phyloP scores from a whole-genome alignment of 73 alveolate genomes.

The Strombidium stylifer region DNA sequence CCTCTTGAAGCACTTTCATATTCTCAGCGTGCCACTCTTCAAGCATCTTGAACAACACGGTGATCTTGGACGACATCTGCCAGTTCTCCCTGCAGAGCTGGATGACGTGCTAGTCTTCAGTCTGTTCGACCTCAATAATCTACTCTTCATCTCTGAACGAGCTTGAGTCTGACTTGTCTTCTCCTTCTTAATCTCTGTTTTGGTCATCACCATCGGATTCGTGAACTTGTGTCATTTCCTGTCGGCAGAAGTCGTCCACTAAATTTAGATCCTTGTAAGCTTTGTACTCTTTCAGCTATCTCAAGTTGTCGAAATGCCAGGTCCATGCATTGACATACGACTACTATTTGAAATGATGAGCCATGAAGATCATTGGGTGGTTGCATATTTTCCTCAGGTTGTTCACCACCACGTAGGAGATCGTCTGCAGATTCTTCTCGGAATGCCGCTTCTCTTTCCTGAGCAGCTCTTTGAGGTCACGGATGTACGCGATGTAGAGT shows the following conservation, averaged over 20 bases:
- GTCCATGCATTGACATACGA: too few species aligned
- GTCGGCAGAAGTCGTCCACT: neutral
- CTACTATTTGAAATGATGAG: too few species aligned
- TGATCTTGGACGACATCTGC: conserved; percentile 57
- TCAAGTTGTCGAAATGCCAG: too few species aligned
- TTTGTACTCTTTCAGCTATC: neutral
- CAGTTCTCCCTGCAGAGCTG: conserved; percentile 1
- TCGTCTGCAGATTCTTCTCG: too few species aligned
- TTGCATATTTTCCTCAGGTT: conserved; percentile 54
- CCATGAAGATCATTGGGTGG: conserved; percentile 47
- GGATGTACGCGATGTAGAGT: too few species aligned
- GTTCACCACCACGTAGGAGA: conserved; percentile 16
- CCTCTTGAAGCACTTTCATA: conserved; percentile 5
- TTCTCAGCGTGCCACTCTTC: conserved; percentile 59
- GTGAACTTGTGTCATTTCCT: neutral
- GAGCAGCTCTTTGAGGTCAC: too few species aligned
- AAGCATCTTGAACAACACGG: conserved; percentile 33
- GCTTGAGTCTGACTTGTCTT: too few species aligned
- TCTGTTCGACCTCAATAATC: too few species aligned
- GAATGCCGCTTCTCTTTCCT: too few species aligned
- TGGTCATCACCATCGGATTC: neutral
- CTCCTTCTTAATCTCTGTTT: neutral
- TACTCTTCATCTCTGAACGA: too few species aligned
- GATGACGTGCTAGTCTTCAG: neutral
- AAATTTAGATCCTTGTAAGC: neutral